Base-by-base conservation (phyloP, 164 flowering plant genomes). In the Kalanchoe fedtschenkoi region DNA sequence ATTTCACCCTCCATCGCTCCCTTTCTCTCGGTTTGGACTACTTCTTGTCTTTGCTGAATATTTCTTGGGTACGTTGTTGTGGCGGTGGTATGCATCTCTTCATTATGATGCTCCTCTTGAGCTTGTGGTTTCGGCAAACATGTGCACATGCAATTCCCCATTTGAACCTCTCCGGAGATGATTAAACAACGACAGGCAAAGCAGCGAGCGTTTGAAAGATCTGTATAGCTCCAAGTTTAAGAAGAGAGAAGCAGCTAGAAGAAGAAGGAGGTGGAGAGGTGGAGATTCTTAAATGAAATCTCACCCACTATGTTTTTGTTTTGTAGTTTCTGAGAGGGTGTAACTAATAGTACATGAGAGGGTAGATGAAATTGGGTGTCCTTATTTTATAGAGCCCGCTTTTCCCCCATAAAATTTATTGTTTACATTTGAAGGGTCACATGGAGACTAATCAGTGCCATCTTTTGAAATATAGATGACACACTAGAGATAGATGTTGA, bases 121-220 rank as follows among this genome's bases (percentile, higher is more conserved):
- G 30, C 66, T 24, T 60, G 9, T 37, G 60, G 62, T 11, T 59
- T 60, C 21, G 33, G 14, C 30, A 17, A 34, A 59, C 62, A 63
- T 41, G 43, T 70, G 33, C 72, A 69, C 46, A 83, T 51, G 74
- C 83, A 83, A 56, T 83, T 83, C 14, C 88, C 85, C 88, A 83
- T 83, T 15, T 51, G 17, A 51, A 26, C 5, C 30, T 47, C 28
- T 51, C 15, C 16, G 9, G 32, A 51, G 56, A 51, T 43, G 51
- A 4, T 44, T 5, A 19, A 44, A 44, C 51, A n/a, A 6, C n/a
- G n/a, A n/a, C n/a, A n/a, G n/a, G n/a, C n/a, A n/a, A 44, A 42
- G 46, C 51, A 44, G 7, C 51, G 21, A 44, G 51, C 21, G n/a
- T 44, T n/a, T 19, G 7, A 4, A 44, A 44, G 24, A 44, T 22